A percentile compares a stretch with the other conserved stretches of the same genome.
These are phyloP conservation scores for Violaceomyces palustris DNA, from an alignment of 1,284 basidiomycete genomes.

Conservation along the genomic window DNA sequence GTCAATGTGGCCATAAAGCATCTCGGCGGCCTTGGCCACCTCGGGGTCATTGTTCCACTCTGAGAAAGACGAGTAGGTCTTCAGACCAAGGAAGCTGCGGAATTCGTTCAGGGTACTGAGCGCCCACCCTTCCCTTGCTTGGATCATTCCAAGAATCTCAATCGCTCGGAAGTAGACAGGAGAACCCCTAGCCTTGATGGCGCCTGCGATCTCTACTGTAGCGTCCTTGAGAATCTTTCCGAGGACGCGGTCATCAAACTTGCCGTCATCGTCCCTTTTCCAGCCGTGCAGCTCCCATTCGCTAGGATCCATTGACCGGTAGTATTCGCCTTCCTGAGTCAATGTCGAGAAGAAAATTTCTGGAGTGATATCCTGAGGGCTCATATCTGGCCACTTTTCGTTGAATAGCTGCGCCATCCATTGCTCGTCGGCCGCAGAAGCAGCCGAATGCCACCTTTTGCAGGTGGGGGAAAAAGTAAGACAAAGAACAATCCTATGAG, in stretches of 20 bases:
- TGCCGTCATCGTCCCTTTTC: slow-evolving; percentile 62
- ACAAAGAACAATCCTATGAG: no score
- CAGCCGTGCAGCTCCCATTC: slow-evolving; percentile 65
- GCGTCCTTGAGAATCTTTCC: slow-evolving; percentile 55
- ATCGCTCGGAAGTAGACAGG: slow-evolving; percentile 69
- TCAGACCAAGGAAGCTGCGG: slow-evolving; percentile 56
- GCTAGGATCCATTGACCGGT: slow-evolving; percentile 45
- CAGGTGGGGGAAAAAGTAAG: slow-evolving; percentile 26
- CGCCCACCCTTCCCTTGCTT: slow-evolving; percentile 68
- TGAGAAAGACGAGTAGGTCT: slow-evolving; percentile 54
- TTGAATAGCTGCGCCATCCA: slow-evolving; percentile 38
- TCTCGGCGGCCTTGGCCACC: slow-evolving; percentile 69
- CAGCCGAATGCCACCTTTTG: slow-evolving; percentile 33
- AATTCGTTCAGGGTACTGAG: slow-evolving; percentile 81
- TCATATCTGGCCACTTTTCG: slow-evolving; percentile 14
- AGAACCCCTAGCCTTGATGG: slow-evolving; percentile 73
- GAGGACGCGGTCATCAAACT: slow-evolving; percentile 68
- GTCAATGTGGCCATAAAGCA: slow-evolving; percentile 60
- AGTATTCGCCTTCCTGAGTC: slow-evolving; percentile 27
- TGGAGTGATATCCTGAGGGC: slow-evolving; percentile 57
- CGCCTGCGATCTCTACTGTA: slow-evolving; percentile 62
- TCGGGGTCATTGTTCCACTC: slow-evolving; percentile 77
- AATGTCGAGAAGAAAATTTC: slow-evolving; percentile 62
- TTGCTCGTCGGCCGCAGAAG: slow-evolving; percentile 33
- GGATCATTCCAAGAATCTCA: slow-evolving; percentile 76